phyloP scores from a whole-genome alignment of 2,329 filamentous ascomycete species.

The Xylaria sp. region DNA sequence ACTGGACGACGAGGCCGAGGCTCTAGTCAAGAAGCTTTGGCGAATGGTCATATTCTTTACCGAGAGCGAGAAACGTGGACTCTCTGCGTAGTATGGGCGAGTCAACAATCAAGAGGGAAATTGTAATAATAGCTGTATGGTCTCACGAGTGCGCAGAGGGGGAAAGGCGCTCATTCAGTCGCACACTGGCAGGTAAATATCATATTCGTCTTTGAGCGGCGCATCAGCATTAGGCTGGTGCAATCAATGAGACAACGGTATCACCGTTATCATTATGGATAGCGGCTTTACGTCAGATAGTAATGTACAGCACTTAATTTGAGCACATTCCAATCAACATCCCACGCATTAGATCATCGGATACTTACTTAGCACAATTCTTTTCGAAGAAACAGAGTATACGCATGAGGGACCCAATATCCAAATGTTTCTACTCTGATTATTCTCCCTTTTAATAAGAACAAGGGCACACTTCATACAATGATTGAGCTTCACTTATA shows the following conservation, averaged over 20 bases:
- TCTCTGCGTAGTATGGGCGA: conserved; percentile 66
- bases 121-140: conserved; percentile 22
- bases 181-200: not conserved
- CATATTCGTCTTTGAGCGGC: not conserved
- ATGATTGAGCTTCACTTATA: not conserved
- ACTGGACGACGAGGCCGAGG: conserved; percentile 93
- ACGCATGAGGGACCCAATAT: not conserved
- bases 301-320: not conserved
- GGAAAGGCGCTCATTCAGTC: not conserved
- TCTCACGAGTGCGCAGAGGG: not conserved
- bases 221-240: not conserved
- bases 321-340: not conserved
- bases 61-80: conserved; percentile 89
- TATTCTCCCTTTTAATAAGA: not conserved
- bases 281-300: conserved; percentile 9
- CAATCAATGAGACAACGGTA: not conserved
- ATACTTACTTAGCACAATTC: too few relatives aligned
- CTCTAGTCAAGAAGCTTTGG: conserved; percentile 96
- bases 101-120: not conserved
- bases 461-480: not conserved
- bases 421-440: not conserved
- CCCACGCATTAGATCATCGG: not conserved
- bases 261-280: not conserved
- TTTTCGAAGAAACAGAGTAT: too few relatives aligned
- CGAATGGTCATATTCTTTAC: conserved; percentile 98